A percentile compares a stretch with the other conserved stretches of the same genome.
phyloP scores from a whole-genome alignment of 257 asterid species.

The Mitragyna speciosa region DNA sequence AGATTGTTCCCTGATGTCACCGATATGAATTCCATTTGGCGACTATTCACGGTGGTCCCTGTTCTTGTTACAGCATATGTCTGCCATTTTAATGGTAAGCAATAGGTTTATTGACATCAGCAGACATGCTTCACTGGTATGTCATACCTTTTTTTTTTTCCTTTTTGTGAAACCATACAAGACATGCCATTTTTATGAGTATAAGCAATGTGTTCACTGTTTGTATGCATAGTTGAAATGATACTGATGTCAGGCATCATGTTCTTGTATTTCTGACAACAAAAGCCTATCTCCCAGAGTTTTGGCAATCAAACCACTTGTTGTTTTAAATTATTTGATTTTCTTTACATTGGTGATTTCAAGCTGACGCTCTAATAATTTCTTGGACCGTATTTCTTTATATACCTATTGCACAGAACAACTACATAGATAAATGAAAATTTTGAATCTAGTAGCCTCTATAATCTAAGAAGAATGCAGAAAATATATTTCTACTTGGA shows the following conservation, averaged over 20 bases:
- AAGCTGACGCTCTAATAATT: background rate
- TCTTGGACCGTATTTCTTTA: background rate
- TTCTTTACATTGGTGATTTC: background rate
- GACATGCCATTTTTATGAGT: background rate
- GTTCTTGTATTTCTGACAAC: background rate
- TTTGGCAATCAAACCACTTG: background rate
- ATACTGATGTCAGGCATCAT: background rate
- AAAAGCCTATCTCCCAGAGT: background rate
- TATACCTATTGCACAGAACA: background rate
- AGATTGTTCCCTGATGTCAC: conserved; percentile 41
- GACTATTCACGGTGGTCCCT: conserved; percentile 66
- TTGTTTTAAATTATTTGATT: background rate
- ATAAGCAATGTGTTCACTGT: background rate
- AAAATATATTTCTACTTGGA: background rate
- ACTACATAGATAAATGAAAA: background rate
- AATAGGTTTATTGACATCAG: background rate
- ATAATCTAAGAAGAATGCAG: background rate
- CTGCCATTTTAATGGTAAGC: conserved; percentile 66
- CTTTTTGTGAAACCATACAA: background rate
- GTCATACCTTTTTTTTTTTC: background rate
- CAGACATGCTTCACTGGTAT: background rate
- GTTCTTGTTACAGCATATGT: conserved; percentile 56
- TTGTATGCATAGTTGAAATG: background rate
- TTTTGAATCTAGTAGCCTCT: background rate
- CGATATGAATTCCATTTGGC: conserved; percentile 47